These are phyloP conservation scores for Metschnikowia koreensis DNA, from an alignment of 805 yeast genomes.

Conservation along the genomic window DNA sequence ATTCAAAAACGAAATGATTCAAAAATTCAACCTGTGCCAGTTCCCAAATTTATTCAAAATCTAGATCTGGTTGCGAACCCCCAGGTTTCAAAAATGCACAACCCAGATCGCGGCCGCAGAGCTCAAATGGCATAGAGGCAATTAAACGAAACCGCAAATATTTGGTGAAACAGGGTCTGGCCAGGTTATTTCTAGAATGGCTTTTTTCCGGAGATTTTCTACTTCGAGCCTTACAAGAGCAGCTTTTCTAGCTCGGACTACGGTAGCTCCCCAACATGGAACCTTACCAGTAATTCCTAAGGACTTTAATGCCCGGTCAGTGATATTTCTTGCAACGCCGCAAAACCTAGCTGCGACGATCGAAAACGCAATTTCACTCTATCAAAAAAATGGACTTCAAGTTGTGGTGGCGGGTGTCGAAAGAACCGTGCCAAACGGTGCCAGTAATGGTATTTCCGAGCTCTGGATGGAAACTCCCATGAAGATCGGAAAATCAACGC, in stretches of 20 bases:
- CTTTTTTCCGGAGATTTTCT: constrained; percentile 8
- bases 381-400: constrained; percentile 28
- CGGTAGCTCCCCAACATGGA: constrained; percentile 10
- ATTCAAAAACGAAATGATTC: no score
- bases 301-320: constrained; percentile 26
- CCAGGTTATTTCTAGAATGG: not conserved
- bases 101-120: no score
- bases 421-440: constrained; percentile 32
- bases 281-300: constrained; percentile 7
- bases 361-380: constrained; percentile 27
- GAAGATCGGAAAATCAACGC: constrained; percentile 19
- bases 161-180: no score
- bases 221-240: constrained; percentile 8
- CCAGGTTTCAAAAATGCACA: no score
- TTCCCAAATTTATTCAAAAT: no score
- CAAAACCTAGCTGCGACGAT: constrained; percentile 29
- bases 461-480: constrained; percentile 36
- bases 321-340: constrained; percentile 38
- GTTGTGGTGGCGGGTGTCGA: constrained; percentile 43
- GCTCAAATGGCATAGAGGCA: no score
- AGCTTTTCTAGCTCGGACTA: constrained; percentile 16
- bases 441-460: constrained; percentile 36
- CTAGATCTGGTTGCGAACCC: no score
- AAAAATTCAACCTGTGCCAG: no score
- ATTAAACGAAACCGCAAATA: no score